These are phyloP conservation scores for Arbutus unedo DNA, from an alignment of 148 eudicot genomes.

Conservation along the genomic window DNA sequence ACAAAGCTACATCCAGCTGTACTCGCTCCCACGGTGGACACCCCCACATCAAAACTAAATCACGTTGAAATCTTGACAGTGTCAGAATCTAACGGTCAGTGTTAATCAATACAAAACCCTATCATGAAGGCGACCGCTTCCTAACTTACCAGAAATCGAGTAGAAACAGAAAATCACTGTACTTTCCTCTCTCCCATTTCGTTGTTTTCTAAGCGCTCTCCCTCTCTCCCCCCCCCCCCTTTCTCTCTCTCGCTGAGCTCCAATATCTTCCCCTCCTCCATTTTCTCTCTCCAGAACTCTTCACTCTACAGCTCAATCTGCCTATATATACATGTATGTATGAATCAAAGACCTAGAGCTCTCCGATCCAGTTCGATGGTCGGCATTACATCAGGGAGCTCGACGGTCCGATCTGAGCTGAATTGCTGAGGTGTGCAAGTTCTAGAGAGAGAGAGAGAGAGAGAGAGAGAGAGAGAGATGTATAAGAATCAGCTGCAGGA, in stretches of 20 bases:
- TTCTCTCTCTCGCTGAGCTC: constrained; percentile 11
- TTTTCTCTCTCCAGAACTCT: constrained; percentile 11
- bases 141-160: not conserved
- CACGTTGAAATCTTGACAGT: not conserved
- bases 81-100: not conserved
- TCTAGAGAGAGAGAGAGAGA: not conserved
- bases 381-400: constrained; percentile 20
- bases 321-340: not conserved
- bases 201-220: constrained; percentile 22
- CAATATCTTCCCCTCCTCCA: not conserved
- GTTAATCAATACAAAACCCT: not conserved
- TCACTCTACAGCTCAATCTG: not conserved
- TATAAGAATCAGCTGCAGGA: constrained; percentile 68
- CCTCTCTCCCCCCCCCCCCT: not conserved
- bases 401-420: constrained; percentile 18
- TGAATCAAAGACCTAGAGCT: constrained; percentile 12
- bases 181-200: constrained; percentile 16
- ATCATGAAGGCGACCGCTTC: constrained; percentile 8
- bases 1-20: not conserved
- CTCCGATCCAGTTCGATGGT: constrained; percentile 18
- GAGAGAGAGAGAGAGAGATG: constrained; percentile 29
- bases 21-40: not conserved
- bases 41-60: not conserved
- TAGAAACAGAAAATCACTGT: constrained; percentile 11
- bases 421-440: not conserved